A percentile compares a stretch with the other conserved stretches of the same genome.
Evolutionary conservation across 306 rosid species (phyloP).

Genomic region (Corylus heterophylla): DNA sequence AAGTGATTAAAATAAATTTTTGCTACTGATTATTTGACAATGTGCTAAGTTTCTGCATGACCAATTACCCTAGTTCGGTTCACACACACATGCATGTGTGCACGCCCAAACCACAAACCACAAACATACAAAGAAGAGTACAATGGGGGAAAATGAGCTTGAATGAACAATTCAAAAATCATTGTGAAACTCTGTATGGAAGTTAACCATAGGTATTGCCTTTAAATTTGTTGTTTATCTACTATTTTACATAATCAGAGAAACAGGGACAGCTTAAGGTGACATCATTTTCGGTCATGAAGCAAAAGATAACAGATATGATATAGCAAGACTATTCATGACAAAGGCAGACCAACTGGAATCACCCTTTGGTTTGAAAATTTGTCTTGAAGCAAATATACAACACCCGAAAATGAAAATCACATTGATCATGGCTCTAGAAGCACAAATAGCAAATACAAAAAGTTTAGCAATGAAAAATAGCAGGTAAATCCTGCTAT

Average conservation of each 20-base stretch:
- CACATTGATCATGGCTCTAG: background rate
- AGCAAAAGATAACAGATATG: background rate
- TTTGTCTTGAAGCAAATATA: background rate
- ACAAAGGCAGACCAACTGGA: background rate
- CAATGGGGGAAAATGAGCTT: background rate
- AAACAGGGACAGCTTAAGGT: background rate
- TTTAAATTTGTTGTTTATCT: background rate
- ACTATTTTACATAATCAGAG: background rate
- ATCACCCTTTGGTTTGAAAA: background rate
- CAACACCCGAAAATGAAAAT: background rate
- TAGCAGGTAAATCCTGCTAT: background rate
- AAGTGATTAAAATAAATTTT: too few relatives aligned
- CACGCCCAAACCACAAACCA: background rate
- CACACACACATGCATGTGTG: background rate
- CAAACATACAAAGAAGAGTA: background rate
- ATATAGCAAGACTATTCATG: background rate
- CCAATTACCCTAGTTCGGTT: background rate
- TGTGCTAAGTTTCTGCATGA: background rate
- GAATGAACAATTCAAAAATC: background rate
- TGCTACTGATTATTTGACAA: too few relatives aligned
- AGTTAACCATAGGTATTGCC: background rate
- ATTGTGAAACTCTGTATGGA: background rate
- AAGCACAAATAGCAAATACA: background rate
- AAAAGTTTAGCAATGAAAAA: background rate
- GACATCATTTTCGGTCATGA: background rate